These are phyloP conservation scores for Venturia carpophila DNA, from an alignment of 2,329 filamentous ascomycete genomes.

Conservation along the genomic window DNA sequence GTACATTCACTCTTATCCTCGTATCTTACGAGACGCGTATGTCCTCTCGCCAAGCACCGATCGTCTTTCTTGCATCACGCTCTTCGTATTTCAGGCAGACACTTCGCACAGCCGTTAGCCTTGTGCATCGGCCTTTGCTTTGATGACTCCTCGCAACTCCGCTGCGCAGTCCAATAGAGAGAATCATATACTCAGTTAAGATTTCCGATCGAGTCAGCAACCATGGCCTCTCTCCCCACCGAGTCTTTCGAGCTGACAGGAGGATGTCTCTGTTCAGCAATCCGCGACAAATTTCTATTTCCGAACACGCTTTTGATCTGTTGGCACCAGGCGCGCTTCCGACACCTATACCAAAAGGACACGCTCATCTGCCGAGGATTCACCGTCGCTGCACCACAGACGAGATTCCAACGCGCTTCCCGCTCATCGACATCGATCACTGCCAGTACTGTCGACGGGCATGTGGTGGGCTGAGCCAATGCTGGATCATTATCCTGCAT, in stretches of 20 bases:
- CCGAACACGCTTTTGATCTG: neutral
- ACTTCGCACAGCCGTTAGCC: neutral
- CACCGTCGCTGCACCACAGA: neutral
- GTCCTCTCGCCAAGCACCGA: neutral
- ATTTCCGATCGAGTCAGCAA: neutral
- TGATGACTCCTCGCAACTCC: neutral
- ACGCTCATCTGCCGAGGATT: neutral
- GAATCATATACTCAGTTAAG: neutral
- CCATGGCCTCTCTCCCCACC: conserved; percentile 6
- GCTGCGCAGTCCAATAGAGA: no score
- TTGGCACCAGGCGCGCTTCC: neutral
- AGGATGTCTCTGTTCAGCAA: conserved; percentile 13
- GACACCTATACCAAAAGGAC: neutral
- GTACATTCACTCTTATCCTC: neutral
- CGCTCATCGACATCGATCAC: conserved; percentile 13
- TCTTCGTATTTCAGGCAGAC: neutral
- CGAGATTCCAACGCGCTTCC: neutral
- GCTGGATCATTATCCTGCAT: conserved; percentile 6
- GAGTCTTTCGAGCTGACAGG: conserved; percentile 5
- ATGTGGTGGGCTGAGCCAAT: conserved; percentile 2
- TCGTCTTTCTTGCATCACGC: neutral
- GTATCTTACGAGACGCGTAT: neutral
- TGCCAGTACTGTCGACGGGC: conserved; percentile 5
- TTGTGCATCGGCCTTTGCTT: neutral
- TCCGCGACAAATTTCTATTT: conserved; percentile 11